Conservation (phyloP, 371 early-diverging fungal genomes). For the Mortierella sp. region DNA sequence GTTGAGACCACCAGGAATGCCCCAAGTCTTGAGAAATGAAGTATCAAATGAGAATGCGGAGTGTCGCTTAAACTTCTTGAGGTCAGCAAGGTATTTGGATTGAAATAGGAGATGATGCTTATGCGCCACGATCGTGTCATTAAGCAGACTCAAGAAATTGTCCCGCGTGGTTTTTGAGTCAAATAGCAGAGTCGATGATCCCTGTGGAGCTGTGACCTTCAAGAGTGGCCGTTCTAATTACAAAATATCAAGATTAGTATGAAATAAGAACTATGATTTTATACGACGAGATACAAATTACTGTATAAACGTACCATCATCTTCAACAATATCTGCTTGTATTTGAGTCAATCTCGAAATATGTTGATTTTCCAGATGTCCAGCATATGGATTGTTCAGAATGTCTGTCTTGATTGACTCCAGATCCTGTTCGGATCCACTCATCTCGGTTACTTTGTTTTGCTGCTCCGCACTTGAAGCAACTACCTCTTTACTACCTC, state of each 20-base stretch:
- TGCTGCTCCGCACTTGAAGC: background rate
- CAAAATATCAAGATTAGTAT: background rate
- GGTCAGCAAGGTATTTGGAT: constrained; percentile 52
- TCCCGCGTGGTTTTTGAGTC: constrained; percentile 26
- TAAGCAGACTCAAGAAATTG: constrained; percentile 25
- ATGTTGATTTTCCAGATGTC: constrained; percentile 44
- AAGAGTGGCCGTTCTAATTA: constrained; percentile 36
- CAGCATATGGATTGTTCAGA: constrained; percentile 48
- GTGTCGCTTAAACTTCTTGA: constrained; percentile 56
- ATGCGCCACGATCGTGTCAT: constrained; percentile 42
- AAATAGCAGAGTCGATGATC: constrained; percentile 28
- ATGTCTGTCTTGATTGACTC: background rate
- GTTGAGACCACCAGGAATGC: constrained; percentile 45
- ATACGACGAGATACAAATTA: background rate
- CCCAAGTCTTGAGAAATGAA: constrained; percentile 58
- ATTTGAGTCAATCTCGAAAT: constrained; percentile 46
- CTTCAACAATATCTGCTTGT: constrained; percentile 41
- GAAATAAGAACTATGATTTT: background rate
- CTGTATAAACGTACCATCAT: constrained; percentile 18
- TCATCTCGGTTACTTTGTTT: background rate
- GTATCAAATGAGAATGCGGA: constrained; percentile 56
- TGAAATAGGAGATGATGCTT: constrained; percentile 54
- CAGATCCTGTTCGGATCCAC: background rate
- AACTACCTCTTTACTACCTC: too few relatives aligned
- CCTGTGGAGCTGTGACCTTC: constrained; percentile 32